Evolutionary conservation across 768 basidiomycete genomes (phyloP).

Genomic region (Crassisporium funariophilum): DNA sequence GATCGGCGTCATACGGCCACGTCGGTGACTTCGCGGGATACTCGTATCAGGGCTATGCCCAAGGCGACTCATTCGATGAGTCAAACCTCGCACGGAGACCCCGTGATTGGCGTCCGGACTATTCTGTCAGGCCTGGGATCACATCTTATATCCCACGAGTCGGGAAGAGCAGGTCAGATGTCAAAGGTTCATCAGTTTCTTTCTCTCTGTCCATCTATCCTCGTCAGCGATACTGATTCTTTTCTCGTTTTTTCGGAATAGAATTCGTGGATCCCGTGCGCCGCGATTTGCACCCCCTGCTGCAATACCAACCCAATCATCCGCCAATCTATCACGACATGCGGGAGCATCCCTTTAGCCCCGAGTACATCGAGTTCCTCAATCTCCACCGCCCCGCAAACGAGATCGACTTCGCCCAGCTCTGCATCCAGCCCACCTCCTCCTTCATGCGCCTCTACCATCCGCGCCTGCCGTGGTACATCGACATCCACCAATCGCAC

Average conservation of each 20-base stretch:
- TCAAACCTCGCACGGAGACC: constrained; percentile 41
- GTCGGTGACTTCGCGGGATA: neutral
- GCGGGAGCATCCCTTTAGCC: constrained; percentile 38
- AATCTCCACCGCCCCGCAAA: constrained; percentile 45
- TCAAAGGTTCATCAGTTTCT: constrained; percentile 29
- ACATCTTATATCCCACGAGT: constrained; percentile 28
- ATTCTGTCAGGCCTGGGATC: constrained; percentile 29
- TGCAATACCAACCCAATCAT: constrained; percentile 27
- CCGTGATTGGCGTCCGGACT: constrained; percentile 47
- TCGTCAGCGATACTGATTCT: neutral
- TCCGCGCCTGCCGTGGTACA: constrained; percentile 64
- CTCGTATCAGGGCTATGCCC: constrained; percentile 21
- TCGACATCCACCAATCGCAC: constrained; percentile 52
- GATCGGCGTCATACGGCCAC: constrained; percentile 20
- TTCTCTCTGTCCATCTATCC: neutral
- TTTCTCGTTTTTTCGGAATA: constrained; percentile 1
- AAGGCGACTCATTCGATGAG: constrained; percentile 30
- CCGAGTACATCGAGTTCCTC: constrained; percentile 42
- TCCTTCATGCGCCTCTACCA: constrained; percentile 58
- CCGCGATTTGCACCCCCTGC: constrained; percentile 31
- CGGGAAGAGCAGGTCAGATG: constrained; percentile 31
- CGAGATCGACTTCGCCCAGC: constrained; percentile 52
- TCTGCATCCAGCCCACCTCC: constrained; percentile 54
- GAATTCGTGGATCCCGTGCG: constrained; percentile 32
- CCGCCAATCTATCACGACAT: constrained; percentile 53